A percentile compares a stretch with the other conserved stretches of the same genome.
Evolutionary conservation across 257 asterid species (phyloP).

Genomic region (Nicotiana undulata): DNA sequence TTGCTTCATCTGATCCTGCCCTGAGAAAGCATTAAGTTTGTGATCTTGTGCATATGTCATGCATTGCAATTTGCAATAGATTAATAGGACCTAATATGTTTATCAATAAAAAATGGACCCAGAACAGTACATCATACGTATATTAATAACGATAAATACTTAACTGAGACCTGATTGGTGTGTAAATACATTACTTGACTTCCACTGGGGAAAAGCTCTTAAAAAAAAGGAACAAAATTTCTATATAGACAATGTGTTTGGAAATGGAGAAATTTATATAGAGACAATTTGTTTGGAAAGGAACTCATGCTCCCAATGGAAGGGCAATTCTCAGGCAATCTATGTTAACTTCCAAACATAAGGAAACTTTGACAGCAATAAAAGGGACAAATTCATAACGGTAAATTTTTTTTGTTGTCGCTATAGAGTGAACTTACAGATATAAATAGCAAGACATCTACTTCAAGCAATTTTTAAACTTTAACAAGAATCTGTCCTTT

Average conservation of each 20-base stretch:
- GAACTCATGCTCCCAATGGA: background rate
- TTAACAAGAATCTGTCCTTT: background rate
- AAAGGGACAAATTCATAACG: background rate
- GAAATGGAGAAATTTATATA: background rate
- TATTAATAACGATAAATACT: background rate
- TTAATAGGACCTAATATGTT: background rate
- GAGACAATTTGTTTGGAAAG: background rate
- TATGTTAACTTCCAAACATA: background rate
- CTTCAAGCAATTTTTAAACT: background rate
- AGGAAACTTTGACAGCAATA: background rate
- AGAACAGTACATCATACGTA: background rate
- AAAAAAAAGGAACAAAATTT: background rate
- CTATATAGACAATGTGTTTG: background rate
- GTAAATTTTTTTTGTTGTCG: background rate
- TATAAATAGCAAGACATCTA: background rate
- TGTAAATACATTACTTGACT: background rate
- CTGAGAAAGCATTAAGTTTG: slow-evolving; percentile 30
- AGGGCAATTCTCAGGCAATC: background rate
- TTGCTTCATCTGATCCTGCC: slow-evolving; percentile 80
- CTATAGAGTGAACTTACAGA: background rate
- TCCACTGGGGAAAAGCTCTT: background rate
- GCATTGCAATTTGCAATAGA: background rate
- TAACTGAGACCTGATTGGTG: background rate
- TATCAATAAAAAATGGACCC: no score
- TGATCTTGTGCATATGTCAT: background rate